Base-by-base conservation (phyloP, 306 rosid genomes). In the Rosa rugosa region DNA sequence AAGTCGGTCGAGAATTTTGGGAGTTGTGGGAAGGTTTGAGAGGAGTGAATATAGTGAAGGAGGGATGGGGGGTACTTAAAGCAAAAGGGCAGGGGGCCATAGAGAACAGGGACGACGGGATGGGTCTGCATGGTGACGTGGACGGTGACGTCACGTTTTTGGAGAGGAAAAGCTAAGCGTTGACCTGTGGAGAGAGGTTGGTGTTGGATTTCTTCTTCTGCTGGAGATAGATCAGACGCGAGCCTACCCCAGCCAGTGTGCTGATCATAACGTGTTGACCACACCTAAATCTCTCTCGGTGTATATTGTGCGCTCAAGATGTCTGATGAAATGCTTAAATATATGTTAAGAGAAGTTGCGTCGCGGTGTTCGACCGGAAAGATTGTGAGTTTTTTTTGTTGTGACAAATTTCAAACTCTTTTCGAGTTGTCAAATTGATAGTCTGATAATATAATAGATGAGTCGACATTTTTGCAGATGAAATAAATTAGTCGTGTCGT, bases 51-150 rank as follows among this genome's bases (percentile, higher is more conserved):
- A 59, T 60, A 49, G 40, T 31, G 80, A 50, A 67, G 67, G 57
- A 36, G 5, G 18, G 14, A 13, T 17, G 6, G 14, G 34, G 12
- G 59, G 83, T 86, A 88, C 88, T 86, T 91, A 91, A 10, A 68
- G 77, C 31, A 22, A n/a, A 75, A 27, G 16, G 69, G 46, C 8
- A 13, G 34, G 76, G 75, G 49, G 31, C 38, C 51, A 71, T 3
- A 12, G 40, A 46, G 38, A 50, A 66, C 46, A 20, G 80, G 36
- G 17, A 71, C 5, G 57, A 64, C 14, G 77, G 53, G 79, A 76
- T 40, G 34, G 10, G 79, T 44, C 59, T 76, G 71, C 73, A 64
- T 5, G 64, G 36, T 90, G 95, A 89, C 89, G 94, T 84, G 94
- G 85, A 82, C 11, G 75, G 71, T 94, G 90, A 89, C 83, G 91